These are phyloP conservation scores for Penicillium maclennaniae DNA, from an alignment of 495 filamentous ascomycete genomes.

Conservation along the genomic window DNA sequence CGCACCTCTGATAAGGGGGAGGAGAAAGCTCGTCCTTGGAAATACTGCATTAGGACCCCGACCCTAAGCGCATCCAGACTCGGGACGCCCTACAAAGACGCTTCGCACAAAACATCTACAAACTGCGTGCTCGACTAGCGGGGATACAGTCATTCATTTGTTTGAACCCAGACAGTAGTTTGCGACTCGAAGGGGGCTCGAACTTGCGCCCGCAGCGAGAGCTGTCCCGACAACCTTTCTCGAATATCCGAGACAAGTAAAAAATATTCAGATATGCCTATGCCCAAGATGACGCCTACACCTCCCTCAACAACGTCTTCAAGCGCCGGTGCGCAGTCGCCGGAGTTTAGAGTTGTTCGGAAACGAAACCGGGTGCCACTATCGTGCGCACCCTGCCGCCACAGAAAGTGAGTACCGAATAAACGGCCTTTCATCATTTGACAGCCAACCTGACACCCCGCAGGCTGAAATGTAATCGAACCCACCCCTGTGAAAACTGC, in stretches of 20 bases:
- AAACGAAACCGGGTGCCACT: conserved; percentile 93
- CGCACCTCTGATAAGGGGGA: neutral
- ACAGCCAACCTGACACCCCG: neutral
- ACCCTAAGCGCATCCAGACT: too few relatives aligned
- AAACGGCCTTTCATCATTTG: neutral
- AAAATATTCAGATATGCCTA: neutral
- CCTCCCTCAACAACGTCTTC: conserved; percentile 85
- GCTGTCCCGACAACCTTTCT: neutral
- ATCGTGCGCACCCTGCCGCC: conserved; percentile 89
- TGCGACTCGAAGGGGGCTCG: neutral
- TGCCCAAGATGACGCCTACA: conserved; percentile 68
- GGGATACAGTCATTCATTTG: neutral
- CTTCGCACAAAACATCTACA: too few relatives aligned
- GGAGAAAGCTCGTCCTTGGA: neutral
- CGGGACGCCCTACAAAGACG: too few relatives aligned
- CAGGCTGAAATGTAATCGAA: conserved; percentile 91
- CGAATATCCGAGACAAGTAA: neutral
- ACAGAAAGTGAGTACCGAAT: conserved; percentile 77
- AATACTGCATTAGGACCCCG: neutral
- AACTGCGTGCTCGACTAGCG: too few relatives aligned
- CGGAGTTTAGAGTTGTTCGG: conserved; percentile 85
- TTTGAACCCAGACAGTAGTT: neutral
- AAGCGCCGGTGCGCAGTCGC: conserved; percentile 69
- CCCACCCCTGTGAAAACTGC: conserved; percentile 92
- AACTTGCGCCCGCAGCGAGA: neutral